phyloP scores from a whole-genome alignment of 2,329 filamentous ascomycete species.

The Diaporthe destruens region DNA sequence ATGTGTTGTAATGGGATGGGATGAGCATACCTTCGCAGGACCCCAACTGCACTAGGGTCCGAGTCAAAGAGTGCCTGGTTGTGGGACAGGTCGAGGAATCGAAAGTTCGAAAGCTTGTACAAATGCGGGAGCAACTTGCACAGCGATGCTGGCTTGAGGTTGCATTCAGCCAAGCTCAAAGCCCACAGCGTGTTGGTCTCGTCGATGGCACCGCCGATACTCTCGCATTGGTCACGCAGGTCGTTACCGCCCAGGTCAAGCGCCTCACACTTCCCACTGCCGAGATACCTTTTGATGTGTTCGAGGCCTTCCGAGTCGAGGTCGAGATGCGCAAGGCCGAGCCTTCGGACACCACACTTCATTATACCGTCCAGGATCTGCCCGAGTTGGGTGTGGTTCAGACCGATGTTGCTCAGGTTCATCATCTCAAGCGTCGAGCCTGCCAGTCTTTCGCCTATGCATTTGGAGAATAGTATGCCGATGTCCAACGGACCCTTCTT shows the following conservation, averaged over 20 bases:
- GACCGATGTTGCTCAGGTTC: constrained; percentile 82
- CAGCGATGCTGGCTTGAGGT: constrained; percentile 79
- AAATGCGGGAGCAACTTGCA: constrained; percentile 82
- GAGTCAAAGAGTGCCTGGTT: constrained; percentile 84
- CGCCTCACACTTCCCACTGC: constrained; percentile 83
- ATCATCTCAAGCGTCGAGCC: constrained; percentile 84
- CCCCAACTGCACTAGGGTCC: constrained; percentile 78
- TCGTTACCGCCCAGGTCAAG: constrained; percentile 92
- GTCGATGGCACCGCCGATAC: constrained; percentile 65
- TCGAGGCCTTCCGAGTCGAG: constrained; percentile 80
- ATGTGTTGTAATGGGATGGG: background rate
- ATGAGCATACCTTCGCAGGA: constrained; percentile 77
- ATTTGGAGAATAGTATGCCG: constrained; percentile 77
- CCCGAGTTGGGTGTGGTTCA: constrained; percentile 78
- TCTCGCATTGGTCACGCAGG: constrained; percentile 66
- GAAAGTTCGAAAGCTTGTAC: constrained; percentile 76
- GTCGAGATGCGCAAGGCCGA: constrained; percentile 86
- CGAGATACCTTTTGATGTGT: constrained; percentile 82
- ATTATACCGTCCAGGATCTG: constrained; percentile 86
- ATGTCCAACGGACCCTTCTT: constrained; percentile 59
- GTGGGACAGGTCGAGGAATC: constrained; percentile 92
- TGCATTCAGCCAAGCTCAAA: constrained; percentile 87
- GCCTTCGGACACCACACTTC: constrained; percentile 79
- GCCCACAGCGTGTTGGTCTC: constrained; percentile 77
- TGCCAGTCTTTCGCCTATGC: constrained; percentile 81